Percentiles rank a stretch among this genome's conserved stretches.
Evolutionary conservation across 2,329 filamentous ascomycete species (phyloP).

Genomic region (Arachnomyces sp.): DNA sequence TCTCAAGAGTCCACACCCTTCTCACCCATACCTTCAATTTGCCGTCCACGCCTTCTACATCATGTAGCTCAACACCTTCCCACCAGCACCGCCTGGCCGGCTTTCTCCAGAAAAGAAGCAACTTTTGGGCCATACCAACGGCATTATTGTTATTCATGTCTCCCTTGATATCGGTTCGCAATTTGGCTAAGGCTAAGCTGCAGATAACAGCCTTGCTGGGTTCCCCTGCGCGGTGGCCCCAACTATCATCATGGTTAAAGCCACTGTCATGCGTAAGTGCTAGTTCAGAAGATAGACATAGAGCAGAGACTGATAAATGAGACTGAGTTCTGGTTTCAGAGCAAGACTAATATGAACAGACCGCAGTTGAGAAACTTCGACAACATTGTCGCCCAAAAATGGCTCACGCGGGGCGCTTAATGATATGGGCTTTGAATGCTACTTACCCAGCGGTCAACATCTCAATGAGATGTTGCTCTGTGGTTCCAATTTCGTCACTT

Average conservation of each 20-base stretch:
- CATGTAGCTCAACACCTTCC: conserved; percentile 88
- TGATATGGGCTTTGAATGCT: neutral
- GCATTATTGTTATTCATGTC: conserved; percentile 67
- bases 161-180: conserved; percentile 81
- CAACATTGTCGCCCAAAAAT: too few species aligned
- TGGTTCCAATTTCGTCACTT: conserved; percentile 92
- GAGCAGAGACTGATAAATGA: too few species aligned
- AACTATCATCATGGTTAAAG: conserved; percentile 90
- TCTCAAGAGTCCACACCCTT: conserved; percentile 96
- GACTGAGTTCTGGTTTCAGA: too few species aligned
- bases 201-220: conserved; percentile 98
- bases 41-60: conserved; percentile 83
- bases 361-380: too few species aligned
- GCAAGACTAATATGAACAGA: too few species aligned
- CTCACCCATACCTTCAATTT: conserved; percentile 97
- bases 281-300: neutral
- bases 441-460: conserved; percentile 96
- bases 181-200: conserved; percentile 83
- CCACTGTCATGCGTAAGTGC: conserved; percentile 53
- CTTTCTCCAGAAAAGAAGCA: conserved; percentile 96
- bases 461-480: conserved; percentile 96
- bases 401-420: too few species aligned
- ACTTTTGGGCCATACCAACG: conserved; percentile 96
- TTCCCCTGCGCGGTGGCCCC: conserved; percentile 95
- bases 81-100: conserved; percentile 96